Evolutionary conservation across 1,139 yeast species (phyloP), one percentile per base, ranked within the genome.

Genomic region (Zhuliangozyma parablackwelliae): DNA sequence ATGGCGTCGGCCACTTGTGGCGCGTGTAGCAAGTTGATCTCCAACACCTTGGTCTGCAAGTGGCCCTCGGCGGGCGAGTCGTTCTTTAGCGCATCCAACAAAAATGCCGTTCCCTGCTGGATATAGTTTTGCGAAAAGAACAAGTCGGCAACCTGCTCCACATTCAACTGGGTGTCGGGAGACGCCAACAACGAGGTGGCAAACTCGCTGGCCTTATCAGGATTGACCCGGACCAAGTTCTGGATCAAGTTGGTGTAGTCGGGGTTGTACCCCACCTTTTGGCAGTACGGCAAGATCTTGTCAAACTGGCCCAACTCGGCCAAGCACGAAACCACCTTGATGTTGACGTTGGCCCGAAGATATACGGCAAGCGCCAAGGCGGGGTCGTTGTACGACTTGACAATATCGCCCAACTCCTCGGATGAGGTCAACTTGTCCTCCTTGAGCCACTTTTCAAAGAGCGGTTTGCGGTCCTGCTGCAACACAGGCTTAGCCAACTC

Each of bases 1-100:
- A 92, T 94, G 13, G 99, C 99, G 65, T 94, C 98, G 31, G 98
- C 99, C 40, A 94, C 98, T 72, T 94, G 98, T 35, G 99, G 99
- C 9, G 98, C 98, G 58, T 90, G 95, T 59, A 87, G 65, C 59
- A 94, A 72, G 62, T 94, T 94, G 50, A 87, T 89, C 65, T 94
- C 98, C 51, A 94, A 77, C 37, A 94, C 81, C 56, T 95, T 81
- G 11, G 98, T 94, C 72, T 94, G 98, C 57, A 94, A 72, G 55
- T 89, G 96, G 12, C 97, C 97, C 57, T 92, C 96, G 45, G 92
- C 87, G 36, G 98, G 97, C 31, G 82, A 75, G 63, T 94, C 96
- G 48, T 83, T 88, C 69, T 92, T 92, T 59, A 94, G 76, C 8
- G 97, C 97, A 64, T 94, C 98, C 54, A 94, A 73, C 53, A 94